Evolutionary conservation across 108 stramenopile genomes (phyloP).

Genomic region (Skeletonema potamos): DNA sequence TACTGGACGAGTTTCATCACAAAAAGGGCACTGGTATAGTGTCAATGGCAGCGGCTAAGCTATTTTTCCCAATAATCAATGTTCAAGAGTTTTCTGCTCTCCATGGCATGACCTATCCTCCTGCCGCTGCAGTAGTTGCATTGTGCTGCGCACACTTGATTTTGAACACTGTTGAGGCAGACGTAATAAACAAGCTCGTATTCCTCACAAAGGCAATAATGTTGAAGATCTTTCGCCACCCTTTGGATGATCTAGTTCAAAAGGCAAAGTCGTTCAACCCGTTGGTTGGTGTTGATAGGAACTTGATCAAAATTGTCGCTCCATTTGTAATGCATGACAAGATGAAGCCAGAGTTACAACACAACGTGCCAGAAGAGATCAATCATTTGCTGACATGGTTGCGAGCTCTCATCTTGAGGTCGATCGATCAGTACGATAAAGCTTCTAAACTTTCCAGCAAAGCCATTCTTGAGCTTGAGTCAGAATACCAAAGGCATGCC

Average conservation of each 20-base stretch:
- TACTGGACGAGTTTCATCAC: constrained; percentile 26
- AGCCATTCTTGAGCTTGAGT: constrained; percentile 13
- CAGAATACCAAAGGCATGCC: not conserved
- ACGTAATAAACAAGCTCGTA: constrained; percentile 19
- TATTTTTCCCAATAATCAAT: constrained; percentile 15
- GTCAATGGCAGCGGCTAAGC: constrained; percentile 1
- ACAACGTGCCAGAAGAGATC: not conserved
- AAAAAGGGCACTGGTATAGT: not conserved
- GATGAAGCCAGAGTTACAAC: constrained; percentile 5
- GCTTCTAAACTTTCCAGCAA: constrained; percentile 1
- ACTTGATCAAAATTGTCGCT: constrained; percentile 10
- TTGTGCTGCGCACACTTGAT: constrained; percentile 26
- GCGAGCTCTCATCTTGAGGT: constrained; percentile 1
- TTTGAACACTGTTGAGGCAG: constrained; percentile 7
- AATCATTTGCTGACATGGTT: constrained; percentile 16
- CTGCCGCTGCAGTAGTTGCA: constrained; percentile 12
- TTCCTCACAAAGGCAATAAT: constrained; percentile 26
- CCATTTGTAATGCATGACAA: constrained; percentile 30
- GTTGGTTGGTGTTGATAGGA: constrained; percentile 10
- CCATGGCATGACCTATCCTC: constrained; percentile 19
- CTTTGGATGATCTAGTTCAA: not conserved
- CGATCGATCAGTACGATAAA: constrained; percentile 1
- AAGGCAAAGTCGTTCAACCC: constrained; percentile 17
- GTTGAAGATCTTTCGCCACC: constrained; percentile 24
- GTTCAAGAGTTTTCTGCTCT: not conserved